A percentile compares a stretch with the other conserved stretches of the same genome.
phyloP scores from a whole-genome alignment of 2,329 filamentous ascomycete genomes.

The Monilinia fructigena region DNA sequence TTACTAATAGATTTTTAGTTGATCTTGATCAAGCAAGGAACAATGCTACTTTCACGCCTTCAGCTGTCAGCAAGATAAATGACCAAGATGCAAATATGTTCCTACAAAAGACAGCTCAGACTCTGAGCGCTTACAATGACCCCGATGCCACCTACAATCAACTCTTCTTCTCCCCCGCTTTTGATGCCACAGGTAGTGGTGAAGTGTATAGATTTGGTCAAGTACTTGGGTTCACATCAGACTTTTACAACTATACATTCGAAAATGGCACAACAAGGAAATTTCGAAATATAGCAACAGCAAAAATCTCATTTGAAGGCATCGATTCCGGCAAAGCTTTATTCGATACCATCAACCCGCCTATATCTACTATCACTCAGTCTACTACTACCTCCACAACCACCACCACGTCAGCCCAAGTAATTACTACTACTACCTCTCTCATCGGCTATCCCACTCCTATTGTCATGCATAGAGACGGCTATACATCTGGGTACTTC shows the following conservation, averaged over 20 bases:
- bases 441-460: conserved; percentile 34
- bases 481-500: conserved; percentile 35
- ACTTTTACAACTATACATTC: conserved; percentile 42
- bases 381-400: conserved; percentile 44
- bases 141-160: conserved; percentile 44
- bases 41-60: conserved; percentile 43
- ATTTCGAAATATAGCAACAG: conserved; percentile 40
- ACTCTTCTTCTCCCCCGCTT: conserved; percentile 40
- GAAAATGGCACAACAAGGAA: conserved; percentile 42
- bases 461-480: conserved; percentile 30
- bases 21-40: conserved; percentile 23
- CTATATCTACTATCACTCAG: conserved; percentile 18
- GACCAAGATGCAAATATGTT: conserved; percentile 50
- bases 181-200: conserved; percentile 37
- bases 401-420: not conserved
- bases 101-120: conserved; percentile 46
- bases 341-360: conserved; percentile 30
- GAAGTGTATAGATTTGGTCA: conserved; percentile 40
- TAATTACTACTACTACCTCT: conserved; percentile 21
- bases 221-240: conserved; percentile 40
- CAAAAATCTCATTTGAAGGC: conserved; percentile 38
- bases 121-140: conserved; percentile 41
- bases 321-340: conserved; percentile 33
- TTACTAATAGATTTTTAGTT: conserved; percentile 16
- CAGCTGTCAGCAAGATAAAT: conserved; percentile 54